Percentiles rank a stretch among this genome's conserved stretches.
Conservation (phyloP, 1,284 basidiomycete species). For the Moesziomyces globuligerus region DNA sequence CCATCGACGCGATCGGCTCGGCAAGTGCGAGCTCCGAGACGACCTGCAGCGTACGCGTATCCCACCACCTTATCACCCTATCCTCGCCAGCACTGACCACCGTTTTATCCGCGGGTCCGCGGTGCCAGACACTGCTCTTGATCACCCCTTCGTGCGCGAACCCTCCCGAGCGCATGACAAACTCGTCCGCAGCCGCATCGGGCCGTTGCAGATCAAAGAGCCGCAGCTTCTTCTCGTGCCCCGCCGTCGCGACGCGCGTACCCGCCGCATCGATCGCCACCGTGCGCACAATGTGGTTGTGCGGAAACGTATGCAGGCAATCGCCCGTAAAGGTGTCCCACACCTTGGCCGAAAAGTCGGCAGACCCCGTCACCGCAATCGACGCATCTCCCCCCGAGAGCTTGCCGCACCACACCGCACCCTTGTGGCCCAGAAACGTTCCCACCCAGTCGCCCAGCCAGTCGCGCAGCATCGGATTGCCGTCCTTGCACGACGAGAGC, state of each 20-base stretch:
- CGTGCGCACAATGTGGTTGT: constrained; percentile 96
- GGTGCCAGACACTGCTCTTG: constrained; percentile 90
- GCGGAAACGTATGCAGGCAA: constrained; percentile 88
- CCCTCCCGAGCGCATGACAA: constrained; percentile 72
- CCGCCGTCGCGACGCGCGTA: constrained; percentile 83
- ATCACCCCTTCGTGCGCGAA: constrained; percentile 82
- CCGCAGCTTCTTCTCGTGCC: constrained; percentile 96
- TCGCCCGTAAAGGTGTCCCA: constrained; percentile 96
- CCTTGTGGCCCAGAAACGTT: constrained; percentile 96
- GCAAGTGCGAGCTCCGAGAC: constrained; percentile 79
- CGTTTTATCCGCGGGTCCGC: constrained; percentile 72
- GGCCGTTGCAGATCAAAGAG: constrained; percentile 80
- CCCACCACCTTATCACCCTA: constrained; percentile 93
- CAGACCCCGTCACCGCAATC: constrained; percentile 89
- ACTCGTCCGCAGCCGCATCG: constrained; percentile 85
- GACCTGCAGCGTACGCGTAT: constrained; percentile 80
- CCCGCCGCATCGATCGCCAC: constrained; percentile 82
- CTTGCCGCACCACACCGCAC: constrained; percentile 97
- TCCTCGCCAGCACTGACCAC: constrained; percentile 92
- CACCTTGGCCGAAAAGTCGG: constrained; percentile 97
- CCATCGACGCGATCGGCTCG: constrained; percentile 90
- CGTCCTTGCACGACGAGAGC: constrained; percentile 66
- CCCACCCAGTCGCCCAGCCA: constrained; percentile 94
- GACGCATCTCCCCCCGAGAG: constrained; percentile 76
- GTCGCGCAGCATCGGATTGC: constrained; percentile 65